Conservation (phyloP, 2,329 filamentous ascomycete genomes). For the Fonsecaea monophora region DNA sequence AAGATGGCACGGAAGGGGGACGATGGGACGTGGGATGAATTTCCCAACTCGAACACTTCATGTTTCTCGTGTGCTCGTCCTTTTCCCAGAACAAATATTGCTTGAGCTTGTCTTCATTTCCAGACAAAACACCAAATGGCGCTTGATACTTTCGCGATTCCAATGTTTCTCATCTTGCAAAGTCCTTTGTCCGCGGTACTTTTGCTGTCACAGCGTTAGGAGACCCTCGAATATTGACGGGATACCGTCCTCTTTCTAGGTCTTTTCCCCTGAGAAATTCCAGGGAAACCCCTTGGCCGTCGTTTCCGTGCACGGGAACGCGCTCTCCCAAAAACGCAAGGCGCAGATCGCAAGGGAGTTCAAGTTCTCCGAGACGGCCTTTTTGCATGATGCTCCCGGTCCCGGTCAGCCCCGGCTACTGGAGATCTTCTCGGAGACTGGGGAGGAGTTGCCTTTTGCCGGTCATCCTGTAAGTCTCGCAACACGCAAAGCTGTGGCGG, state of each 20-base stretch:
- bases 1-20: not conserved
- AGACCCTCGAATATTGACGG: not conserved
- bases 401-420: slow-evolving; percentile 52
- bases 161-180: not conserved
- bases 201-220: not conserved
- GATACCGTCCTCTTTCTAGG: slow-evolving; percentile 37
- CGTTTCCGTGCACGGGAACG: slow-evolving; percentile 58
- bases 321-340: slow-evolving; percentile 61
- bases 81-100: not conserved
- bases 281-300: slow-evolving; percentile 68
- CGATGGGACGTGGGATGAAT: not conserved
- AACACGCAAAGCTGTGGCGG: not conserved
- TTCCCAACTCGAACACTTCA: too few relatives aligned
- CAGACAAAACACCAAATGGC: not conserved
- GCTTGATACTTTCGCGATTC: not conserved
- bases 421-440: slow-evolving; percentile 64
- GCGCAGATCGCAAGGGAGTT: slow-evolving; percentile 67
- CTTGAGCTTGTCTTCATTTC: not conserved
- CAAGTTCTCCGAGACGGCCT: slow-evolving; percentile 69
- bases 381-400: slow-evolving; percentile 59
- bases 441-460: slow-evolving; percentile 65
- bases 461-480: slow-evolving; percentile 58
- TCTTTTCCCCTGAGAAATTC: slow-evolving; percentile 58
- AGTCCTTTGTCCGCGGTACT: too few relatives aligned
- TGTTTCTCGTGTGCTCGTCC: not conserved